Evolutionary conservation across 83 land plant species (phyloP).

Genomic region (Isoetes engelmannii): DNA sequence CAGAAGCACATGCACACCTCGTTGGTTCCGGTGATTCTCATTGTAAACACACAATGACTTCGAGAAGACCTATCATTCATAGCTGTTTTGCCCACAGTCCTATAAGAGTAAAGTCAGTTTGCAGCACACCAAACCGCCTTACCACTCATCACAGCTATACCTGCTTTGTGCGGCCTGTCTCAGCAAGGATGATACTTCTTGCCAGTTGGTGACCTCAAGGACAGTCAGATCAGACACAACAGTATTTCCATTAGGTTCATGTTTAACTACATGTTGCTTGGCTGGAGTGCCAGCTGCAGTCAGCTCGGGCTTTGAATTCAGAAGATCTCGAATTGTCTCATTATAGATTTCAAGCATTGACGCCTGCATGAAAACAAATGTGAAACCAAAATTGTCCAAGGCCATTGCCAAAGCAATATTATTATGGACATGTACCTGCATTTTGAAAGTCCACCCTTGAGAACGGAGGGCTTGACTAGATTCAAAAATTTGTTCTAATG

Average conservation of each 20-base stretch:
- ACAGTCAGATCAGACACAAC: constrained; percentile 56
- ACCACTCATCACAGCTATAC: constrained; percentile 17
- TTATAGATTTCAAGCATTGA: constrained; percentile 95
- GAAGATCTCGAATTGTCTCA: constrained; percentile 80
- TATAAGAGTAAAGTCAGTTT: constrained; percentile 13
- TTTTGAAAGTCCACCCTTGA: constrained; percentile 83
- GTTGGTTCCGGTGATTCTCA: constrained; percentile 70
- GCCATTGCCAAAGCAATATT: too few relatives aligned
- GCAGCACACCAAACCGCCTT: neutral
- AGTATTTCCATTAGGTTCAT: constrained; percentile 57
- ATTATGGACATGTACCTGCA: constrained; percentile 51
- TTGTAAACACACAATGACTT: constrained; percentile 86
- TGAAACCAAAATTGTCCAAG: neutral
- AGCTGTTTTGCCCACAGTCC: constrained; percentile 81
- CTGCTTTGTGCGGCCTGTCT: constrained; percentile 66
- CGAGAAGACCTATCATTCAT: constrained; percentile 96
- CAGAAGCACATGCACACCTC: constrained; percentile 41
- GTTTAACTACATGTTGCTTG: constrained; percentile 53
- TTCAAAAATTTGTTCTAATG: constrained; percentile 80
- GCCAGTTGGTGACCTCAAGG: constrained; percentile 47
- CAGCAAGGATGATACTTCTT: constrained; percentile 54
- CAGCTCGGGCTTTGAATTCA: constrained; percentile 22
- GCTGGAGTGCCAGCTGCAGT: constrained; percentile 8
- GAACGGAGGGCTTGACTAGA: constrained; percentile 52
- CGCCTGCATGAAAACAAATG: constrained; percentile 42